Conservation (phyloP, 2,329 filamentous ascomycete genomes). For the Triangularia setosa region DNA sequence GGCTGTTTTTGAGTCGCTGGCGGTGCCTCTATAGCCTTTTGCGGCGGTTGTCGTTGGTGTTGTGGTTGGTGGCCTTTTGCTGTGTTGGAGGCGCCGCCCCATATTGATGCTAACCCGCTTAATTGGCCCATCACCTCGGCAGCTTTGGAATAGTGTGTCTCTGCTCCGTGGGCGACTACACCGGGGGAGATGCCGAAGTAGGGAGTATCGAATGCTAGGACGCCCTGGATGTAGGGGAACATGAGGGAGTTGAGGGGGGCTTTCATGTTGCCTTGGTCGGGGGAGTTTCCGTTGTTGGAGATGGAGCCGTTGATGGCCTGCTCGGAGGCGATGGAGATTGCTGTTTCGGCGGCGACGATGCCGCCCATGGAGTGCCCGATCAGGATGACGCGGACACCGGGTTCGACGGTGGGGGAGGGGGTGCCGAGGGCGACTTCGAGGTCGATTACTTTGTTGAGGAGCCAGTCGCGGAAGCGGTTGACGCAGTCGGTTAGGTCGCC, state of each 20-base stretch:
- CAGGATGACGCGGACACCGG: slow-evolving; percentile 76
- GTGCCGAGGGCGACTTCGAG: slow-evolving; percentile 80
- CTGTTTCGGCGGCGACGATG: slow-evolving; percentile 87
- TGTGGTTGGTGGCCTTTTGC: slow-evolving; percentile 26
- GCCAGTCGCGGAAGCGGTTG: slow-evolving; percentile 71
- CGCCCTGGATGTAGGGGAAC: slow-evolving; percentile 89
- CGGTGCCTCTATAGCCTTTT: slow-evolving; percentile 36
- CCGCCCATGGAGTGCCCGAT: slow-evolving; percentile 90
- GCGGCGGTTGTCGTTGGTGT: background rate
- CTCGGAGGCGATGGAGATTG: slow-evolving; percentile 65
- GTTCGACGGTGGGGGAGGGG: slow-evolving; percentile 79
- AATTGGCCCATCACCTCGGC: slow-evolving; percentile 65
- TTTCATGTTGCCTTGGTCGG: slow-evolving; percentile 33
- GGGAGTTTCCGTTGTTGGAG: slow-evolving; percentile 35
- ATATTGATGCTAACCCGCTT: slow-evolving; percentile 64
- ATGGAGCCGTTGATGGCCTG: slow-evolving; percentile 46
- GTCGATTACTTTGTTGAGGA: slow-evolving; percentile 90
- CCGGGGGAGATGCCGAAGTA: slow-evolving; percentile 79
- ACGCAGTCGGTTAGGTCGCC: slow-evolving; percentile 72
- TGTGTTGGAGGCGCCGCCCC: slow-evolving; percentile 45
- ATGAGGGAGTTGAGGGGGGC: slow-evolving; percentile 61
- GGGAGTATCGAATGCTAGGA: slow-evolving; percentile 92
- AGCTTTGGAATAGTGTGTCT: slow-evolving; percentile 77
- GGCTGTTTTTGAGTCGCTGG: slow-evolving; percentile 30
- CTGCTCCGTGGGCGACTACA: slow-evolving; percentile 80